Base-by-base conservation (phyloP, 441 rosid genomes). In the Manihot esculenta region DNA sequence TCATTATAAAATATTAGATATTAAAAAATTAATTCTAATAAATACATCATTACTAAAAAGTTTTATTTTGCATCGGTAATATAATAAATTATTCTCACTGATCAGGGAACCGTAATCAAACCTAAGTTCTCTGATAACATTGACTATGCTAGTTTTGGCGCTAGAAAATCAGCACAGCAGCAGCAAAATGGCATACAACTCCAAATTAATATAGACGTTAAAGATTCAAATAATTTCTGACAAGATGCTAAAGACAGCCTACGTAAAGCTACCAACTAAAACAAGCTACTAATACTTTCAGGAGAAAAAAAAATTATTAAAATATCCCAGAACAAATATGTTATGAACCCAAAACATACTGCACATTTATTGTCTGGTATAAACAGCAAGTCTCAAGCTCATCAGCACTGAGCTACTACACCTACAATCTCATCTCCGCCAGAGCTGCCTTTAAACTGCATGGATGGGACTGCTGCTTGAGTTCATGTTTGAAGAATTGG, bases 381-480 rank as follows among this genome's bases (percentile, higher is more conserved):
- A 48, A 70, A 86, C 81, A 78, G 38, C 53, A 73, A 64, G 73
- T 73, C 68, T 68, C 45, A 71, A 53, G 62, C 81, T 77, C 78
- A 77, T 55, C 51, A 15, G 66, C 83, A 42, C 26, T 57, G 64
- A 30, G 69, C 72, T 66, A 80, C 72, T 66, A 80, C 3, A 59
- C 70, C 61, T 68, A 73, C 57, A 66, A 69, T 72, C 41, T 60
- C 50, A 48, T 38, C 71, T 49, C 68, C 56, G 69, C 57, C 26
- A 64, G 59, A 59, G 48, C 70, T 30, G 45, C 33, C 74, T 60
- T 90, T 85, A 94, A 57, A 82, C 83, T 0, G 97, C 97, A 64
- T 87, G 97, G 71, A 94, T 88, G 1, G 90, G 84, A 72, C 80
- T 89, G 68, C 80, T 79, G 30, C 64, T 72, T 49, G 85, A 78